Conservation (phyloP, 2,329 filamentous ascomycete species). For the Exophiala xenobiotica region DNA sequence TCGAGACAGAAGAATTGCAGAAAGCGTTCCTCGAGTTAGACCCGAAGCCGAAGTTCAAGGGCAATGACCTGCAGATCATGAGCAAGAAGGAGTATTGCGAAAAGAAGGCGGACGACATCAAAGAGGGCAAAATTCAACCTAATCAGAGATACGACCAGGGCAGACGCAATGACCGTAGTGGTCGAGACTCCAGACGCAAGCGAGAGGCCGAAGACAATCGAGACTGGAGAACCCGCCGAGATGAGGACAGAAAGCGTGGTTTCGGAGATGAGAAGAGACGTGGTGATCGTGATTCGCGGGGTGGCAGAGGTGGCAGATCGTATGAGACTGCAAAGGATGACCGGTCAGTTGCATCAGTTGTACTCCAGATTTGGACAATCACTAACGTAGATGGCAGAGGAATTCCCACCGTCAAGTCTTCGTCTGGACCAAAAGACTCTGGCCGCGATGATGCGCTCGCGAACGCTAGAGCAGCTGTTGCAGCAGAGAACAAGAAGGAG, state of each 20-base stretch:
- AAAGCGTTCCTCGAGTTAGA: conserved; percentile 78
- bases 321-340: conserved; percentile 41
- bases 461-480: conserved; percentile 30
- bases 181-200: conserved; percentile 33
- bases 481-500: conserved; percentile 31
- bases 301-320: conserved; percentile 34
- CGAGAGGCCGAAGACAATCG: conserved; percentile 36
- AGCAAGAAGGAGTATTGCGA: conserved; percentile 84
- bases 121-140: conserved; percentile 66
- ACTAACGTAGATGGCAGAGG: conserved; percentile 38
- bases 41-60: conserved; percentile 81
- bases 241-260: conserved; percentile 45
- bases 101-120: conserved; percentile 72
- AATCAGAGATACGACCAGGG: conserved; percentile 49
- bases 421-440: conserved; percentile 16
- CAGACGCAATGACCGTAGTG: conserved; percentile 41
- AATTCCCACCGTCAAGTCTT: conserved; percentile 43
- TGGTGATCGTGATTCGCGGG: conserved; percentile 34
- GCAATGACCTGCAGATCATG: conserved; percentile 74
- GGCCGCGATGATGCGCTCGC: conserved; percentile 30
- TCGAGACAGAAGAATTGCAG: conserved; percentile 73
- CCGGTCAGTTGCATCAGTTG: conserved; percentile 36
- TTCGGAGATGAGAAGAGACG: conserved; percentile 35
- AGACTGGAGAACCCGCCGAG: conserved; percentile 47
- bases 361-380: conserved; percentile 10